Percentiles rank a stretch among this genome's conserved stretches.
Conservation (phyloP, 257 asterid species). For the Forsythia viridissima region DNA sequence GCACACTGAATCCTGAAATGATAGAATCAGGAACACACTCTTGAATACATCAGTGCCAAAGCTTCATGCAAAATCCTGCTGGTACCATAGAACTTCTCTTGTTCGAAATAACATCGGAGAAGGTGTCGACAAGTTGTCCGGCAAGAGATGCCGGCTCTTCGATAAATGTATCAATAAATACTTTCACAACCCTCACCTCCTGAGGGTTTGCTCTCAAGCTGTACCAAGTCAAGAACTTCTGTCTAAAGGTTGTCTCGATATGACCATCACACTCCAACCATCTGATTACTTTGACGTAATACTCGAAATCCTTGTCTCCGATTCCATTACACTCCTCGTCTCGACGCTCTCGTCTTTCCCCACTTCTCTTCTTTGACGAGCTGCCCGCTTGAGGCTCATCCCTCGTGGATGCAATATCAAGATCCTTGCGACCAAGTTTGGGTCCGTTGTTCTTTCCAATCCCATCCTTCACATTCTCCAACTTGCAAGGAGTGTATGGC, state of each 20-base stretch:
- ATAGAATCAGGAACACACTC: too few relatives aligned
- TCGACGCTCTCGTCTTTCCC: conserved; percentile 44
- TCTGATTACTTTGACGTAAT: conserved; percentile 68
- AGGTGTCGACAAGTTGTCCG: conserved; percentile 68
- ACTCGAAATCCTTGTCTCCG: conserved; percentile 63
- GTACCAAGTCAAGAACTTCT: conserved; percentile 84
- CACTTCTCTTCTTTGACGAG: conserved; percentile 68
- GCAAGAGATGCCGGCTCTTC: conserved; percentile 73
- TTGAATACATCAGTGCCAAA: conserved; percentile 60
- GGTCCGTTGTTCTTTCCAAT: conserved; percentile 38
- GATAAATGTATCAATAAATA: conserved; percentile 61
- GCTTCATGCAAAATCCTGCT: conserved; percentile 66
- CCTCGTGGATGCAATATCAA: conserved; percentile 33
- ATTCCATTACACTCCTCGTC: conserved; percentile 46
- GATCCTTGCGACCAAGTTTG: conserved; percentile 33
- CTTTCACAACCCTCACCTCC: conserved; percentile 61
- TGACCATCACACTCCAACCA: conserved; percentile 76
- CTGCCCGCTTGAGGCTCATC: conserved; percentile 69
- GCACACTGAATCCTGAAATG: conserved; percentile 1
- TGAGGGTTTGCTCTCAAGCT: conserved; percentile 71
- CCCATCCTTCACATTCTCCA: conserved; percentile 57
- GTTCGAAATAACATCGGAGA: conserved; percentile 51
- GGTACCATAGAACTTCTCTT: conserved; percentile 46
- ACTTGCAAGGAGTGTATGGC: conserved; percentile 71
- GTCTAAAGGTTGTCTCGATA: conserved; percentile 56